Base-by-base conservation (phyloP, 768 basidiomycete genomes). In the Xanthoconium purpureum region DNA sequence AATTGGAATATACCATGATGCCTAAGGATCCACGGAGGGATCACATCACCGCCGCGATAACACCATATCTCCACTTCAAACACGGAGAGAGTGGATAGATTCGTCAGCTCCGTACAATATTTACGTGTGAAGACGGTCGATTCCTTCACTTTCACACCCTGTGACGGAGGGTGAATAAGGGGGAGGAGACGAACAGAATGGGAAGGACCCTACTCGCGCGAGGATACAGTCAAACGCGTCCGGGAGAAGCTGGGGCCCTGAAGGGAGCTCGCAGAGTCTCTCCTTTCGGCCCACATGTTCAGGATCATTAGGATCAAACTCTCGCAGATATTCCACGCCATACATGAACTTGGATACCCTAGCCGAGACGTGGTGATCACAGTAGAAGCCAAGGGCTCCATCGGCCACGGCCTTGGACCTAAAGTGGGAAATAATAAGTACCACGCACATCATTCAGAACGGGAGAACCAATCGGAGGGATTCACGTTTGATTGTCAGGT, bases 31-130 rank as follows among this genome's bases (percentile, higher is more conserved):
- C 89, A 91, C 61, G 84, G 81, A 1, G 89, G 89, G 35, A 86
- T 74, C 8, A 71, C 75, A 59, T 86, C 82, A 44, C 85, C 85
- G n/a, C 89, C 88, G 64, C 89, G 77, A 71, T 82, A 91, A 66
- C 89, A 91, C 89, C 89, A 91, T 61, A 91, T 80, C 68, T 91
- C 88, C 29, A 91, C 88, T 66, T 91, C 89, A 60, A 91, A 91
- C 17, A 90, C 85, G 14, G 86, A 88, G 6, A 90, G 76, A 62
- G 88, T 85, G 5, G 84, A 82, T 32, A 91, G 67, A 58, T 81
- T 89, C 10, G 89, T 91, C 37, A 91, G 78, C 66, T 91, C 89
- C 0, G 89, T 91, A 65, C 85, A 88, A 70, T 91, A 90, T 66
- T 91, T 91, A 52, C 89, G 78, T 52, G 84, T 86, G 67, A 91